phyloP scores from a whole-genome alignment of 1,284 basidiomycete species.

The Ustilago trichophora region DNA sequence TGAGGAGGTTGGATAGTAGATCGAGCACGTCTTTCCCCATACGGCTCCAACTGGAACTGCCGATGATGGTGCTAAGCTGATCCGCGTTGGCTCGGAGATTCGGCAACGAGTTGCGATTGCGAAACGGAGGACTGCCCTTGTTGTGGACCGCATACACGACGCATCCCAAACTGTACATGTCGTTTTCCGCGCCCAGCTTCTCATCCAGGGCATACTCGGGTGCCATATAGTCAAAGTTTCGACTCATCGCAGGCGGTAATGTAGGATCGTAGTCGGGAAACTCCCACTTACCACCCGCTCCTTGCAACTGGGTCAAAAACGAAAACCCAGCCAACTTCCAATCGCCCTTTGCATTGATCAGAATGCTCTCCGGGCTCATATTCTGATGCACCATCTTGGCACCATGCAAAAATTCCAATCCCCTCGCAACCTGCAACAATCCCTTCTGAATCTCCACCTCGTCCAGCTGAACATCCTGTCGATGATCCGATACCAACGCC shows the following conservation, averaged over 20 bases:
- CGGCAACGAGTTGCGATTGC: slow-evolving; percentile 83
- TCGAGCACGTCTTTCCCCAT: slow-evolving; percentile 56
- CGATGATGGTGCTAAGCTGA: slow-evolving; percentile 38
- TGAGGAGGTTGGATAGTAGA: slow-evolving; percentile 67
- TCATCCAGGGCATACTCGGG: slow-evolving; percentile 95
- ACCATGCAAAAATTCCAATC: slow-evolving; percentile 88
- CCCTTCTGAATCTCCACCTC: slow-evolving; percentile 89
- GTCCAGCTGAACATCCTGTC: slow-evolving; percentile 57
- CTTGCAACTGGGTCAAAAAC: slow-evolving; percentile 75
- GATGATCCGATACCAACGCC: slow-evolving; percentile 36
- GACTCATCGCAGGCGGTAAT: slow-evolving; percentile 82
- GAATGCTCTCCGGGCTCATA: slow-evolving; percentile 73
- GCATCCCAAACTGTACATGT: slow-evolving; percentile 93
- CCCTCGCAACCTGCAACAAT: slow-evolving; percentile 90
- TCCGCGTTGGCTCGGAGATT: slow-evolving; percentile 82
- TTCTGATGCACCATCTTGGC: slow-evolving; percentile 93
- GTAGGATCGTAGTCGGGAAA: slow-evolving; percentile 87
- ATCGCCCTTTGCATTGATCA: slow-evolving; percentile 77
- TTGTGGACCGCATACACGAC: slow-evolving; percentile 81
- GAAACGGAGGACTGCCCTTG: slow-evolving; percentile 86
- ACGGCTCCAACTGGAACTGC: slow-evolving; percentile 43
- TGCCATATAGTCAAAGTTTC: slow-evolving; percentile 92
- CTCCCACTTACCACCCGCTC: slow-evolving; percentile 83
- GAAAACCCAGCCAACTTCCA: slow-evolving; percentile 96
- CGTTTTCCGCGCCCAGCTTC: slow-evolving; percentile 79